Percentiles rank a stretch among this genome's conserved stretches.
phyloP scores from a whole-genome alignment of 23 red algal species.

The Cyanidioschyzon merolae region DNA sequence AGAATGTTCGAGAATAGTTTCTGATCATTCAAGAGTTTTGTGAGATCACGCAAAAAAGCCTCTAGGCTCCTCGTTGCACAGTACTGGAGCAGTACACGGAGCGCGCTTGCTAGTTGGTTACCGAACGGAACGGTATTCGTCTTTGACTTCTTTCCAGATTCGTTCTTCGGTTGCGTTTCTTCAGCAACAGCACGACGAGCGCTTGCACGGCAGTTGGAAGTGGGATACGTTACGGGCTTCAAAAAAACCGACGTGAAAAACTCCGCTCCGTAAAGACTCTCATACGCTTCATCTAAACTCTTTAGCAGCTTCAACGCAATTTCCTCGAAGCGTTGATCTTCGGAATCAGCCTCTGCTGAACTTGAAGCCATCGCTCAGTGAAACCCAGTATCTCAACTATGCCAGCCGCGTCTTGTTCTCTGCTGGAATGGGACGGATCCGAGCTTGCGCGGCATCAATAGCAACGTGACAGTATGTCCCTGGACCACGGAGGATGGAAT shows the following conservation, averaged over 20 bases:
- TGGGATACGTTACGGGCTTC: background rate
- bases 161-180: background rate
- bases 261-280: background rate
- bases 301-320: background rate
- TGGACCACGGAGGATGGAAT: too few relatives aligned
- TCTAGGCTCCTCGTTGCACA: background rate
- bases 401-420: too few relatives aligned
- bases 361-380: too few relatives aligned
- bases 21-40: background rate
- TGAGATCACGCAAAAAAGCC: background rate
- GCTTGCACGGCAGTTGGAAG: background rate
- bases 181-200: background rate
- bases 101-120: background rate
- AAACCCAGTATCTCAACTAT: too few relatives aligned
- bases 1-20: background rate
- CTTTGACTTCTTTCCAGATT: background rate
- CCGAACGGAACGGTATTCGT: background rate
- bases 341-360: too few relatives aligned
- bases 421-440: too few relatives aligned
- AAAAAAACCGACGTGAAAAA: background rate
- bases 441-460: too few relatives aligned
- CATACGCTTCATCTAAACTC: background rate
- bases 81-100: background rate
- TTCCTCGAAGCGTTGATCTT: background rate
- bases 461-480: too few relatives aligned